A percentile compares a stretch with the other conserved stretches of the same genome.
Evolutionary conservation across 805 yeast species (phyloP).

Genomic region (Metschnikowia orientalis): DNA sequence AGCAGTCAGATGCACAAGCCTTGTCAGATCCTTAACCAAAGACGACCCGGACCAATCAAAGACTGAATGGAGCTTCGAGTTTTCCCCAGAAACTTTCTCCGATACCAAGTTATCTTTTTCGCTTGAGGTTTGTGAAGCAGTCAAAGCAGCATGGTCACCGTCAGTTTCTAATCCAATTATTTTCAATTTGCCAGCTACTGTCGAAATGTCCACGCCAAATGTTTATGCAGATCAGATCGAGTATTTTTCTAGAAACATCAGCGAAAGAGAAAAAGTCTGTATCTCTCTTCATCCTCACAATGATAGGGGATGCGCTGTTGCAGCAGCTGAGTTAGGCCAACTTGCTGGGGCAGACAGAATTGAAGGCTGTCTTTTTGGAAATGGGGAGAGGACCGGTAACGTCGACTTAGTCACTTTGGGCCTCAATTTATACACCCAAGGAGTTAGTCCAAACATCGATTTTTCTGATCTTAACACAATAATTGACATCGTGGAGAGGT

Average conservation of each 20-base stretch:
- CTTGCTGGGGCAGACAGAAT: slow-evolving; percentile 86
- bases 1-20: slow-evolving; percentile 59
- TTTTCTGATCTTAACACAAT: slow-evolving; percentile 63
- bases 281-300: slow-evolving; percentile 80
- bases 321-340: slow-evolving; percentile 78
- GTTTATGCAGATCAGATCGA: slow-evolving; percentile 83
- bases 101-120: slow-evolving; percentile 66
- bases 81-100: slow-evolving; percentile 76
- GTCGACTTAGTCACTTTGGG: slow-evolving; percentile 79
- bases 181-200: slow-evolving; percentile 82
- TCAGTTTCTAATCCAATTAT: slow-evolving; percentile 61
- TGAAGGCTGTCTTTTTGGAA: slow-evolving; percentile 81
- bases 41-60: slow-evolving; percentile 51
- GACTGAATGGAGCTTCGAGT: slow-evolving; percentile 72
- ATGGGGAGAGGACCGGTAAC: slow-evolving; percentile 85
- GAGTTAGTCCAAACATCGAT: slow-evolving; percentile 65
- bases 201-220: slow-evolving; percentile 77
- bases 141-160: slow-evolving; percentile 72
- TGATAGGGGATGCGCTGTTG: slow-evolving; percentile 87
- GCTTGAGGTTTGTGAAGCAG: slow-evolving; percentile 67
- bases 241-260: slow-evolving; percentile 56
- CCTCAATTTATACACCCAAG: slow-evolving; percentile 74
- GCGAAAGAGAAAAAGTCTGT: slow-evolving; percentile 65
- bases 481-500: slow-evolving; percentile 69
- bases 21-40: slow-evolving; percentile 64